Percentiles rank a stretch among this genome's conserved stretches.
phyloP scores from a whole-genome alignment of 1,139 yeast genomes.

The Suhomyces maxii region DNA sequence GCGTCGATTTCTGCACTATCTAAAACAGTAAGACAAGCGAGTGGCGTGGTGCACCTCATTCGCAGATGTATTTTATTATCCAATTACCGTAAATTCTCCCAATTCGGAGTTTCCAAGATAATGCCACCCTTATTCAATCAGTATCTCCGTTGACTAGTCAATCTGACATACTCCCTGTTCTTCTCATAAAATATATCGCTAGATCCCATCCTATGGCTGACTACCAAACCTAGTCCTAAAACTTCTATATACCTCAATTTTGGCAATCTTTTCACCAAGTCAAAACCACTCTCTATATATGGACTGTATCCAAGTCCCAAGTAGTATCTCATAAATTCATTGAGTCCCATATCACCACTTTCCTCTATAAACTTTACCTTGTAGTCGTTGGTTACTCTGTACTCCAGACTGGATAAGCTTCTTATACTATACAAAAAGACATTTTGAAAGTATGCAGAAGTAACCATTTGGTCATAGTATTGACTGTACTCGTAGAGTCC shows the following conservation, averaged over 20 bases:
- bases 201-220: neutral
- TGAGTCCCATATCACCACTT: slow-evolving; percentile 8
- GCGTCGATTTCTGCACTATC: too few species aligned
- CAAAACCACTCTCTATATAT: slow-evolving; percentile 12
- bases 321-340: slow-evolving; percentile 14
- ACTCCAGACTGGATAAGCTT: neutral
- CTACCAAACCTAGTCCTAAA: neutral
- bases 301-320: slow-evolving; percentile 16
- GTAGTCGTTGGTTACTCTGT: slow-evolving; percentile 14
- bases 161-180: neutral
- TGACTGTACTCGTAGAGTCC: slow-evolving; percentile 19
- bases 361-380: slow-evolving; percentile 13
- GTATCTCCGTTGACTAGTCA: too few species aligned
- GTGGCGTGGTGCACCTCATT: too few species aligned
- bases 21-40: too few species aligned
- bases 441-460: slow-evolving; percentile 9
- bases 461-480: slow-evolving; percentile 14
- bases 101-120: too few species aligned
- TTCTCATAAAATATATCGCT: slow-evolving; percentile 1
- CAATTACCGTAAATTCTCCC: too few species aligned
- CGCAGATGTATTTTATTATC: too few species aligned
- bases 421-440: slow-evolving; percentile 10
- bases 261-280: slow-evolving; percentile 7
- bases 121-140: neutral
- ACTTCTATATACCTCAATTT: slow-evolving; percentile 6